Conservation (phyloP, 495 filamentous ascomycete species). For the Glutinoglossum americanum region DNA sequence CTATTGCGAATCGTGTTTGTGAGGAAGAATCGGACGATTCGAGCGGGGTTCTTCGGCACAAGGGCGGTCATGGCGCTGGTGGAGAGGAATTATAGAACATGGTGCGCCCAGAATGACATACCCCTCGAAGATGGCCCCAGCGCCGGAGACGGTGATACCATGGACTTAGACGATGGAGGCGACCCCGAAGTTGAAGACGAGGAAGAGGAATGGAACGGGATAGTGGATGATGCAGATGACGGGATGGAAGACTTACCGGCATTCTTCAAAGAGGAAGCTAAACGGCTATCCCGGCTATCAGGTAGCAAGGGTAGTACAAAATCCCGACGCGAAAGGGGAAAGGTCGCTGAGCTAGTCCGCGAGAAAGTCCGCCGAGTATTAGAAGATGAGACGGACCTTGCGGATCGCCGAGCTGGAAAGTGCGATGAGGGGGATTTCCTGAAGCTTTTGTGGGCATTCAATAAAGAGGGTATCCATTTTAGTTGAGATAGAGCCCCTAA, state of each 20-base stretch:
- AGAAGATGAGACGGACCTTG: slow-evolving; percentile 50
- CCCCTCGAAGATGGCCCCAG: slow-evolving; percentile 46
- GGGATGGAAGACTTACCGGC: slow-evolving; percentile 40
- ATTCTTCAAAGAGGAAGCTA: slow-evolving; percentile 53
- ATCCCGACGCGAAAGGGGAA: slow-evolving; percentile 43
- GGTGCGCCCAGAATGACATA: slow-evolving; percentile 67
- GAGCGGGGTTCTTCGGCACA: slow-evolving; percentile 52
- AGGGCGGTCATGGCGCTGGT: slow-evolving; percentile 61
- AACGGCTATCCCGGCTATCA: slow-evolving; percentile 20
- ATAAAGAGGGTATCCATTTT: slow-evolving; percentile 86
- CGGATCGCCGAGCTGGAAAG: slow-evolving; percentile 58
- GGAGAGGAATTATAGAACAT: slow-evolving; percentile 70
- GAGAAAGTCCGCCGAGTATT: slow-evolving; percentile 70
- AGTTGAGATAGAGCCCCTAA: slow-evolving; percentile 31
- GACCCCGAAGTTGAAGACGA: slow-evolving; percentile 24
- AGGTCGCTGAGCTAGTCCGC: slow-evolving; percentile 53
- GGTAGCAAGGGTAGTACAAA: slow-evolving; percentile 26
- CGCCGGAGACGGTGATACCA: slow-evolving; percentile 15
- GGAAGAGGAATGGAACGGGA: slow-evolving; percentile 23
- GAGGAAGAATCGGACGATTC: slow-evolving; percentile 54
- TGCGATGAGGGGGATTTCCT: slow-evolving; percentile 86
- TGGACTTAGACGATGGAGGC: slow-evolving; percentile 19
- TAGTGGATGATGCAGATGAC: slow-evolving; percentile 34
- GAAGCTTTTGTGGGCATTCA: slow-evolving; percentile 53
- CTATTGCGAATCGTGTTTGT: slow-evolving; percentile 69